Conservation (phyloP, 768 basidiomycete species). For the Auriscalpium microsporum region DNA sequence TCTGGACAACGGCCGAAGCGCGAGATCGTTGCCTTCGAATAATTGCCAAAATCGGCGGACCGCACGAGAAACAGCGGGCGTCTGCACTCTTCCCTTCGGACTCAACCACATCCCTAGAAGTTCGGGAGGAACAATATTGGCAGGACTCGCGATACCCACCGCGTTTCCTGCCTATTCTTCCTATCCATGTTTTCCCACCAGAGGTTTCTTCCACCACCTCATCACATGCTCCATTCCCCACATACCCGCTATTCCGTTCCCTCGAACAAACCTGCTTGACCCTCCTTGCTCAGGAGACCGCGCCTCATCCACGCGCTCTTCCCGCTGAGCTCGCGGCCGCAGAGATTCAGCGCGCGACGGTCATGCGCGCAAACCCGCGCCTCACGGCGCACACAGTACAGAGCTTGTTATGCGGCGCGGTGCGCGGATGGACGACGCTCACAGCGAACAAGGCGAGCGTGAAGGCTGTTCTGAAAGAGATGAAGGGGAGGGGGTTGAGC, state of each 20-base stretch:
- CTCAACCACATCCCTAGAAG: not conserved
- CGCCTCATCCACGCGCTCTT: constrained; percentile 9
- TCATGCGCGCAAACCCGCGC: constrained; percentile 46
- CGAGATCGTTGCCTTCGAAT: constrained; percentile 67
- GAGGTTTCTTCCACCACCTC: not conserved
- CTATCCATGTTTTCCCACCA: constrained; percentile 42
- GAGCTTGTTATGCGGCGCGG: constrained; percentile 62
- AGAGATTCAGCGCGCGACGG: constrained; percentile 45
- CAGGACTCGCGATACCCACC: constrained; percentile 46
- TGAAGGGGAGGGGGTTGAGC: constrained; percentile 32
- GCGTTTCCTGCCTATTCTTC: constrained; percentile 48
- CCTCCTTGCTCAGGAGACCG: constrained; percentile 39
- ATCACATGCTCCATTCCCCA: not conserved
- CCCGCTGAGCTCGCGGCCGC: constrained; percentile 10
- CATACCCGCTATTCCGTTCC: constrained; percentile 1
- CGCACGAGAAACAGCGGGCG: constrained; percentile 54
- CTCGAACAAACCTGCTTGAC: constrained; percentile 34
- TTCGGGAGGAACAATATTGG: constrained; percentile 46
- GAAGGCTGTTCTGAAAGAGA: constrained; percentile 61
- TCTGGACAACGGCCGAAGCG: constrained; percentile 80
- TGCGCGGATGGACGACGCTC: constrained; percentile 73
- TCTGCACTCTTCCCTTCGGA: constrained; percentile 45
- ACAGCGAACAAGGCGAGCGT: constrained; percentile 81
- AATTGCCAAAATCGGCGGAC: constrained; percentile 72
- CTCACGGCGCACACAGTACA: constrained; percentile 73